Evolutionary conservation across 2,329 filamentous ascomycete genomes (phyloP).

Genomic region (Fusarium dlaminii): DNA sequence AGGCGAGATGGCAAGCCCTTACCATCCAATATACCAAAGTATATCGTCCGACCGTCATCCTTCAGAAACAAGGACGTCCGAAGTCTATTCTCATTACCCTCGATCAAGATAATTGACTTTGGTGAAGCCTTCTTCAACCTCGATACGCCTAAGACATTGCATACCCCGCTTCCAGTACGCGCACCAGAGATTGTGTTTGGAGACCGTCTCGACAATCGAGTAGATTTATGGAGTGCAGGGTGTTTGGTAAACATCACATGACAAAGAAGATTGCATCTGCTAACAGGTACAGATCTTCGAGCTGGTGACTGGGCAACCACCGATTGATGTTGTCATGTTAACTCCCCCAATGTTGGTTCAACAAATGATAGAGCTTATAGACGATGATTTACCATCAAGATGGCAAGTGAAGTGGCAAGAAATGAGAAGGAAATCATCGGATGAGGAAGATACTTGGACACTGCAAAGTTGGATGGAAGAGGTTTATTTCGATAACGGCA

Average conservation of each 20-base stretch:
- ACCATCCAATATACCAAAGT: neutral
- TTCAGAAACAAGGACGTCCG: neutral
- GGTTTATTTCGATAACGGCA: slow-evolving; percentile 21
- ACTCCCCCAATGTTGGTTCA: slow-evolving; percentile 14
- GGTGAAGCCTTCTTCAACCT: slow-evolving; percentile 30
- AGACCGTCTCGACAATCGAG: slow-evolving; percentile 24
- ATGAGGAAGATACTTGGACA: neutral
- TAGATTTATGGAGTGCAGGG: slow-evolving; percentile 35
- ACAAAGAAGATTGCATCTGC: neutral
- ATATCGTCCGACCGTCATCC: slow-evolving; percentile 14
- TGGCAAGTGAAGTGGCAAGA: slow-evolving; percentile 26
- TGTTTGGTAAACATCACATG: slow-evolving; percentile 24
- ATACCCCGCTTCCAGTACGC: slow-evolving; percentile 28
- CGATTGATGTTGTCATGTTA: slow-evolving; percentile 31
- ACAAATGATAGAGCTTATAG: slow-evolving; percentile 27
- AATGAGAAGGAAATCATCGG: neutral
- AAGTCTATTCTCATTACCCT: neutral
- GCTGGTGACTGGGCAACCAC: slow-evolving; percentile 38
- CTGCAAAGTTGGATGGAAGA: slow-evolving; percentile 31
- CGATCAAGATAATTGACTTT: slow-evolving; percentile 38
- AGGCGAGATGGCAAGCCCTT: neutral
- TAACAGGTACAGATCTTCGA: slow-evolving; percentile 34
- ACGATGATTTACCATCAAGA: slow-evolving; percentile 18
- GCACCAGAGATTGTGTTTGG: slow-evolving; percentile 37
- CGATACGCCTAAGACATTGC: neutral